phyloP scores from a whole-genome alignment of 2,329 filamentous ascomycete genomes.

The Ambrosiella beaveri region DNA sequence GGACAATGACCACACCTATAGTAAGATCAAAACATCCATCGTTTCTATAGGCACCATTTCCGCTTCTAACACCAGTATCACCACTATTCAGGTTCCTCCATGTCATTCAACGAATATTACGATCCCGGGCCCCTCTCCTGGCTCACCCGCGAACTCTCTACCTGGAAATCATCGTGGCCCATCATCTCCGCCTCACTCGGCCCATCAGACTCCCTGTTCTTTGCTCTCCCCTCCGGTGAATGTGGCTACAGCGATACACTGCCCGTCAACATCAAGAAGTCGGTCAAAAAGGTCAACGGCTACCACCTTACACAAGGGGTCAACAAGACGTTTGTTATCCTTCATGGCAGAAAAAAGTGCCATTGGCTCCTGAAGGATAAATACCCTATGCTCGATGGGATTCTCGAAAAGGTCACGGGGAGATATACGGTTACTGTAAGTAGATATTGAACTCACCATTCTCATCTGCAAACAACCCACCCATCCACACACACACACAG shows the following conservation, averaged over 20 bases:
- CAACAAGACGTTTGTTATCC: constrained; percentile 1
- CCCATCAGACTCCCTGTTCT: neutral
- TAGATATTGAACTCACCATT: neutral
- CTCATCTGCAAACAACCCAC: too few relatives aligned
- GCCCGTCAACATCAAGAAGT: neutral
- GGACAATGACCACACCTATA: constrained; percentile 9
- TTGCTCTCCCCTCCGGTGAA: neutral
- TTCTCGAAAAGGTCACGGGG: constrained; percentile 6
- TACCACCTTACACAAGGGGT: constrained; percentile 4
- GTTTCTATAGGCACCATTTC: neutral
- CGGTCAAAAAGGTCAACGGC: neutral
- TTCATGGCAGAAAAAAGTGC: constrained; percentile 2
- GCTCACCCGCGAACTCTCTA: constrained; percentile 4
- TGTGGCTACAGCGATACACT: constrained; percentile 2
- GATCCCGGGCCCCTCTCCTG: constrained; percentile 8
- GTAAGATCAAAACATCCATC: neutral
- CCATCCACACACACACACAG: too few relatives aligned
- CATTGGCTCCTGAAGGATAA: constrained; percentile 2
- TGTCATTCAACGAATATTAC: constrained; percentile 10
- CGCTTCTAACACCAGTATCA: neutral
- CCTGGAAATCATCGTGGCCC: constrained; percentile 4
- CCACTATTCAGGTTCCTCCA: constrained; percentile 7
- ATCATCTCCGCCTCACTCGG: constrained; percentile 5
- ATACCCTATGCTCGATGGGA: constrained; percentile 2
- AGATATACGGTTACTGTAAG: constrained; percentile 8